Evolutionary conservation across 2,329 filamentous ascomycete species (phyloP).

Genomic region (Aspergillus sp.): DNA sequence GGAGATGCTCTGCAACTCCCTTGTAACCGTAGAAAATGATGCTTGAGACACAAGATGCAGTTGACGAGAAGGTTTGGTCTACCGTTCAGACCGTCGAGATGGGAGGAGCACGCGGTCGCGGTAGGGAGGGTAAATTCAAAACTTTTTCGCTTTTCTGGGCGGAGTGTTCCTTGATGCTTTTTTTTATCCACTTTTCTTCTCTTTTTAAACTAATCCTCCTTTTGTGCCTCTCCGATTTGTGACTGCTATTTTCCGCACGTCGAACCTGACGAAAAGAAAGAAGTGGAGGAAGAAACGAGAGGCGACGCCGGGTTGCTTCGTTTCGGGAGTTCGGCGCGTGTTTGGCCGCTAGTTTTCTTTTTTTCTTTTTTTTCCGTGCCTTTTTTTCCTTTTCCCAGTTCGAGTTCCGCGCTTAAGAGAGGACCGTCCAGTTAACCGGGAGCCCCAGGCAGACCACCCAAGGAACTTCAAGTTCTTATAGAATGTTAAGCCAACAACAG

Average conservation of each 20-base stretch:
- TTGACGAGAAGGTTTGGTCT: slow-evolving; percentile 18
- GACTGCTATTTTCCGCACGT: slow-evolving; percentile 24
- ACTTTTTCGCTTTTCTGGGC: slow-evolving; percentile 18
- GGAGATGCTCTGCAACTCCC: slow-evolving; percentile 44
- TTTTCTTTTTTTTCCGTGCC: slow-evolving; percentile 16
- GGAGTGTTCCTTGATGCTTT: slow-evolving; percentile 7
- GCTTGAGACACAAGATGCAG: slow-evolving; percentile 24
- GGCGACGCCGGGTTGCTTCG: slow-evolving; percentile 16
- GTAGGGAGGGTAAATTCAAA: slow-evolving; percentile 15
- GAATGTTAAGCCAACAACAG: not conserved
- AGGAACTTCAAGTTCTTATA: slow-evolving; percentile 7
- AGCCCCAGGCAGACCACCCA: slow-evolving; percentile 8
- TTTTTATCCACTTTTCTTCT: slow-evolving; percentile 9
- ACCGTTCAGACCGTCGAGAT: slow-evolving; percentile 13
- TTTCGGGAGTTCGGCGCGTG: slow-evolving; percentile 26
- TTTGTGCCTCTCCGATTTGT: slow-evolving; percentile 20
- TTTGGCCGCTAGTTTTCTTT: slow-evolving; percentile 18
- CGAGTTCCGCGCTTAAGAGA: slow-evolving; percentile 7
- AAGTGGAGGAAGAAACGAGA: slow-evolving; percentile 34
- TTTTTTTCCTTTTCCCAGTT: slow-evolving; percentile 9
- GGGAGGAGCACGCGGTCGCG: slow-evolving; percentile 10
- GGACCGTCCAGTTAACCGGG: slow-evolving; percentile 4
- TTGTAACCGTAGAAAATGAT: slow-evolving; percentile 24
- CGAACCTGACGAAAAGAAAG: slow-evolving; percentile 25
- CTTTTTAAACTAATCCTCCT: slow-evolving; percentile 15